phyloP scores from a whole-genome alignment of 345 rosid genomes.

The Mallotus nudiflorus region DNA sequence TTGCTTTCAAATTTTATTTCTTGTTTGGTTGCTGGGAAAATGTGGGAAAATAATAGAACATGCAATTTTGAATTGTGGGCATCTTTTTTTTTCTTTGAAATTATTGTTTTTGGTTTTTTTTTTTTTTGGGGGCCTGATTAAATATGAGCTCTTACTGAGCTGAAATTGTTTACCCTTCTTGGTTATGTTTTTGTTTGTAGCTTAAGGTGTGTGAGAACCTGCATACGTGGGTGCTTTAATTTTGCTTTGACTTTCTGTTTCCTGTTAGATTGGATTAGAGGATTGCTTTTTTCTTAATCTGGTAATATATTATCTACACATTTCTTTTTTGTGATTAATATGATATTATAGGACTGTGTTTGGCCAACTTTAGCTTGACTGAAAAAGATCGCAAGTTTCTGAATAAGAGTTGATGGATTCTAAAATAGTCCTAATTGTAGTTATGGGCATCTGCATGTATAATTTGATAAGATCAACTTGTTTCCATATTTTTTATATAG shows the following conservation, averaged over 20 bases:
- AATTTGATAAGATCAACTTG: too few relatives aligned
- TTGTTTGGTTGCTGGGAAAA: conserved; percentile 38
- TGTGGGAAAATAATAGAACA: conserved; percentile 15
- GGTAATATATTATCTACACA: not conserved
- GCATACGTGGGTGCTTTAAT: not conserved
- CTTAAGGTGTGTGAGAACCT: not conserved
- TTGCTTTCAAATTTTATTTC: not conserved
- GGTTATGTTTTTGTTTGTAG: not conserved
- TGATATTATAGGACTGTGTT: not conserved
- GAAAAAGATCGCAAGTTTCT: conserved; percentile 5
- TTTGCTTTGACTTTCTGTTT: conserved; percentile 2
- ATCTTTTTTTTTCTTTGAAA: not conserved
- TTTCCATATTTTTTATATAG: not conserved
- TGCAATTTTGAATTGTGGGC: conserved; percentile 10
- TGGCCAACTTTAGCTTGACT: not conserved
- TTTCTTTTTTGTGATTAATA: not conserved
- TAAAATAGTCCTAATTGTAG: not conserved
- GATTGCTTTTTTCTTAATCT: not conserved
- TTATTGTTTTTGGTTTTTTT: not conserved
- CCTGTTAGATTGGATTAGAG: not conserved
- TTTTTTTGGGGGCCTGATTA: not conserved
- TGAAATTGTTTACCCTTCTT: not conserved
- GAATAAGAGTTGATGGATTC: not conserved
- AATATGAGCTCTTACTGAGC: not conserved
- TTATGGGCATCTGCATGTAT: not conserved